Evolutionary conservation across 2,329 filamentous ascomycete species (phyloP).

Genomic region (Xylaria sp.): DNA sequence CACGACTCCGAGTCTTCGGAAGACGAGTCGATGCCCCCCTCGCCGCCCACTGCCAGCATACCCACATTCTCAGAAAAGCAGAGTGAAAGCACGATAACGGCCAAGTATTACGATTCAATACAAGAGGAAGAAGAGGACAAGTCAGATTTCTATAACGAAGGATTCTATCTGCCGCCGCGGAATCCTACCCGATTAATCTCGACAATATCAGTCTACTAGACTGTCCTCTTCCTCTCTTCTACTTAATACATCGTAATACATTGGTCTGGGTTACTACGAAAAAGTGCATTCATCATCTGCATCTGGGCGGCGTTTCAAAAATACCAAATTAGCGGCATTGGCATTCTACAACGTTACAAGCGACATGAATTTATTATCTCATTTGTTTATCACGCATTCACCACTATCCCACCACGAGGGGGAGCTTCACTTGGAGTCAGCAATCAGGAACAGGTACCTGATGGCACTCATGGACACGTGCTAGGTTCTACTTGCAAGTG

Average conservation of each 20-base stretch:
- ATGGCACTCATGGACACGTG: conserved; percentile 36
- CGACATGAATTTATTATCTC: conserved; percentile 42
- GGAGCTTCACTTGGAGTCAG: conserved; percentile 16
- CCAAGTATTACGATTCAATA: conserved; percentile 50
- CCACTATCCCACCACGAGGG: conserved; percentile 22
- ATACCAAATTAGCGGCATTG: conserved; percentile 48
- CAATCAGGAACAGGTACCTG: conserved; percentile 21
- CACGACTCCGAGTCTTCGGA: conserved; percentile 76
- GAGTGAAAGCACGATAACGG: conserved; percentile 51
- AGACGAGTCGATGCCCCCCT: conserved; percentile 78
- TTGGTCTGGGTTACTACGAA: conserved; percentile 37
- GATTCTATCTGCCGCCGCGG: conserved; percentile 64
- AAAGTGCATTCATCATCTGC: conserved; percentile 48
- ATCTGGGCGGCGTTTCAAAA: conserved; percentile 52
- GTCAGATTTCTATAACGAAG: conserved; percentile 60
- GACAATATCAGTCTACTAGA: conserved; percentile 67
- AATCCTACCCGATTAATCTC: conserved; percentile 63
- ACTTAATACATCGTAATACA: conserved; percentile 32
- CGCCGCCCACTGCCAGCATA: conserved; percentile 68
- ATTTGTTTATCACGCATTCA: conserved; percentile 36
- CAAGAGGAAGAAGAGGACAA: conserved; percentile 53
- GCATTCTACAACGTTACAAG: conserved; percentile 47
- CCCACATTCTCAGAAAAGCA: conserved; percentile 70
- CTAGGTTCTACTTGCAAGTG: conserved; percentile 21
- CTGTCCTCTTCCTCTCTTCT: conserved; percentile 51